Evolutionary conservation across 2,329 filamentous ascomycete species (phyloP).

Genomic region (Sclerotinia borealis): DNA sequence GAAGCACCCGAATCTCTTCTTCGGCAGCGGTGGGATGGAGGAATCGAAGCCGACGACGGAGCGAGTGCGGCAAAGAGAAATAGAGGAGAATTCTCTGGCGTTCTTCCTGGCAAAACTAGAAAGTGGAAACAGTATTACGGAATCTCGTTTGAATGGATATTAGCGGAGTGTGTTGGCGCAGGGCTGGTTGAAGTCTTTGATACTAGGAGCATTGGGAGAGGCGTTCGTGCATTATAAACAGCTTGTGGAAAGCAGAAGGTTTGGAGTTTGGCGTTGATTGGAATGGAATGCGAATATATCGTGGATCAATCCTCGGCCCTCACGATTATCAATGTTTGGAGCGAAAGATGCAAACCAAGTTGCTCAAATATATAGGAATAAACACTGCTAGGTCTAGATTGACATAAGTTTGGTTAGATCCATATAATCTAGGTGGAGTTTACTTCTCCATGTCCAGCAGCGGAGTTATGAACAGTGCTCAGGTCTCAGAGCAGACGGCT

Average conservation of each 20-base stretch:
- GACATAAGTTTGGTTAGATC: background rate
- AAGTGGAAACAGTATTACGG: constrained; percentile 69
- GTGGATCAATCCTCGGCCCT: background rate
- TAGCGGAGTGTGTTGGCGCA: constrained; percentile 64
- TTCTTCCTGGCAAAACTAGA: constrained; percentile 54
- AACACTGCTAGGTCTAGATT: background rate
- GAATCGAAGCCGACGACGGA: constrained; percentile 43
- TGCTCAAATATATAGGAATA: background rate
- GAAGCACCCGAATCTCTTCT: constrained; percentile 59
- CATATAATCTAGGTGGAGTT: constrained; percentile 8
- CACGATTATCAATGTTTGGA: background rate
- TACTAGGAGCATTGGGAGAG: constrained; percentile 66
- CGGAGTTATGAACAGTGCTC: constrained; percentile 11
- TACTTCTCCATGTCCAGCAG: constrained; percentile 5
- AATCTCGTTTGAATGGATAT: constrained; percentile 62
- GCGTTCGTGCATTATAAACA: constrained; percentile 42
- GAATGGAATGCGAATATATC: background rate
- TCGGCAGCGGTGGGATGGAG: constrained; percentile 66
- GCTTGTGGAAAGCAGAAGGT: background rate
- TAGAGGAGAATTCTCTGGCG: constrained; percentile 50
- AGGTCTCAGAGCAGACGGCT: background rate
- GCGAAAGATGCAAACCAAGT: background rate
- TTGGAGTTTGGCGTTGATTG: background rate
- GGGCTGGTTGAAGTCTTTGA: constrained; percentile 70
- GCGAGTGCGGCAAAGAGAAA: constrained; percentile 43